Evolutionary conservation across 345 rosid genomes (phyloP).

Genomic region (Ceriops tagal): DNA sequence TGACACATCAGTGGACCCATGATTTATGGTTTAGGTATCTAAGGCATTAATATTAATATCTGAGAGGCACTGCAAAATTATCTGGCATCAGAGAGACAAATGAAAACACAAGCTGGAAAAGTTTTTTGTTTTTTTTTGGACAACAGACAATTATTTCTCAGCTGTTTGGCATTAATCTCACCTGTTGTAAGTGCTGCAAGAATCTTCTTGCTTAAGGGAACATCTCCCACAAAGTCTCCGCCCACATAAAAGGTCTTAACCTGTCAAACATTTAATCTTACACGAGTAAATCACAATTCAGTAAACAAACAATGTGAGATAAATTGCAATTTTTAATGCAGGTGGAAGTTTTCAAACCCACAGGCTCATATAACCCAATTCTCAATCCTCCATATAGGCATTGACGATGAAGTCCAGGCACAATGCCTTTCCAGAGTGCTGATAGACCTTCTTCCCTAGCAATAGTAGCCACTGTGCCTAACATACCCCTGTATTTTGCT

Average conservation of each 20-base stretch:
- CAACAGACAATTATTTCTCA: not conserved
- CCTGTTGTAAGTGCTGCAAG: slow-evolving; percentile 99
- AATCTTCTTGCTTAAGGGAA: slow-evolving; percentile 88
- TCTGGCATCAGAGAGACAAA: not conserved
- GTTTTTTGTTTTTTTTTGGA: not conserved
- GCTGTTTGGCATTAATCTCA: slow-evolving; percentile 31
- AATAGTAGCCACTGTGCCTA: slow-evolving; percentile 90
- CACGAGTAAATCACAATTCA: not conserved
- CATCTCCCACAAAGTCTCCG: slow-evolving; percentile 80
- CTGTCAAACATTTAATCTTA: slow-evolving; percentile 34
- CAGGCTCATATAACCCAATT: slow-evolving; percentile 96
- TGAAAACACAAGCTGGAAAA: not conserved
- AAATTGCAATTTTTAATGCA: not conserved
- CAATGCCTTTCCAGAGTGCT: slow-evolving; percentile 92
- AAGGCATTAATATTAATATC: not conserved
- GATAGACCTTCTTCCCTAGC: slow-evolving; percentile 90
- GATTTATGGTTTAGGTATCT: not conserved
- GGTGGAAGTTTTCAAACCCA: slow-evolving; percentile 37
- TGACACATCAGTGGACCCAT: not conserved
- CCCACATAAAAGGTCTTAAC: slow-evolving; percentile 85
- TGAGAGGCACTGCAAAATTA: not conserved
- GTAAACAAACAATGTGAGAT: slow-evolving; percentile 6
- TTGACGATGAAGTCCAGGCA: slow-evolving; percentile 95
- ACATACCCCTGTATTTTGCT: slow-evolving; percentile 82
- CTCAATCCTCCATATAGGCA: slow-evolving; percentile 92